These are phyloP conservation scores for Petrea volubilis DNA, from an alignment of 257 asterid species.

Conservation along the genomic window DNA sequence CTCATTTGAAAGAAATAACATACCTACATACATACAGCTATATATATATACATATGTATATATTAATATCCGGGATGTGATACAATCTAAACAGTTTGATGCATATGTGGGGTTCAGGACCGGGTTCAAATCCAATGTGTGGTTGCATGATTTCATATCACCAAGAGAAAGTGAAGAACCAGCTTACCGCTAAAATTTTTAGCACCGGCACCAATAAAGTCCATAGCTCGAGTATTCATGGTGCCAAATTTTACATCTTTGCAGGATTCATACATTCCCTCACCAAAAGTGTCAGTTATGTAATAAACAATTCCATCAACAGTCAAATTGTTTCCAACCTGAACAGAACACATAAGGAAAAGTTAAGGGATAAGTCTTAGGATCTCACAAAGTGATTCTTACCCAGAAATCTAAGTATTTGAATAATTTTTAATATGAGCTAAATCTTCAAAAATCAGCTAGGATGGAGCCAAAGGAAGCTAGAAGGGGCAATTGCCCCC, in stretches of 20 bases:
- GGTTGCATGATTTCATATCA: conserved; percentile 8
- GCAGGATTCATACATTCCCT: conserved; percentile 89
- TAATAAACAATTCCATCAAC: conserved; percentile 82
- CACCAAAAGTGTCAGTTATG: conserved; percentile 75
- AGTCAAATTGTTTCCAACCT: conserved; percentile 70
- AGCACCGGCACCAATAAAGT: conserved; percentile 97
- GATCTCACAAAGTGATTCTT: not conserved
- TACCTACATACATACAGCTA: no score
- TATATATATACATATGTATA: no score
- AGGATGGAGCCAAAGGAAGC: no score
- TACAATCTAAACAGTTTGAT: no score
- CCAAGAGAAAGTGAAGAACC: not conserved
- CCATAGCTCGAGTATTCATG: conserved; percentile 94
- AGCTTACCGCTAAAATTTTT: conserved; percentile 68
- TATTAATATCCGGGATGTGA: no score
- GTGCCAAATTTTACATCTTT: conserved; percentile 97
- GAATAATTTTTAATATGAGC: conserved; percentile 1
- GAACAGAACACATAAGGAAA: conserved; percentile 25
- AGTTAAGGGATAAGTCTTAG: not conserved
- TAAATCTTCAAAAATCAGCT: not conserved
- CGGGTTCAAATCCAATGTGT: not conserved
- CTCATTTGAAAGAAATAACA: no score
- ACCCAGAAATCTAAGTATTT: not conserved
- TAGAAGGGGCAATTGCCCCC: no score
- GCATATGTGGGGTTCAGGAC: no score